These are phyloP conservation scores for Cicer bijugum DNA, from an alignment of 306 rosid genomes.

Conservation along the genomic window DNA sequence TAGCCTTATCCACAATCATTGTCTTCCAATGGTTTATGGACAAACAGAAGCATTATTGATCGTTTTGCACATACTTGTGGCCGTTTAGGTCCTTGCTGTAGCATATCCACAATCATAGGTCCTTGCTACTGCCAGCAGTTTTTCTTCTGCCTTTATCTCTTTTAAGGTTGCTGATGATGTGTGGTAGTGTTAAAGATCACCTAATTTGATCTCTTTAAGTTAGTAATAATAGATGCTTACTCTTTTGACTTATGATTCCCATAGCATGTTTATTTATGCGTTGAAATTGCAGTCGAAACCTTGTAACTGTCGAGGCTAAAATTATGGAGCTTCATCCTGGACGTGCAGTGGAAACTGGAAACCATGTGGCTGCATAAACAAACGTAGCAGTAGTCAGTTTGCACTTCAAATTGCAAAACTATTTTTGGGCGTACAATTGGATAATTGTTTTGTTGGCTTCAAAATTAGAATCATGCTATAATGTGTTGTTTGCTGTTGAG, in stretches of 20 bases:
- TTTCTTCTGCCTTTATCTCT: conserved; percentile 14
- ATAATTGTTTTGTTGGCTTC: conserved; percentile 8
- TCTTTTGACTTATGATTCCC: neutral
- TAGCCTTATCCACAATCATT: conserved; percentile 37
- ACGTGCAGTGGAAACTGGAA: no score
- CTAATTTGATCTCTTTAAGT: conserved; percentile 20
- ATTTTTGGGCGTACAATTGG: conserved; percentile 19
- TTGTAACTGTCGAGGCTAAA: neutral
- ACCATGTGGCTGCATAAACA: neutral
- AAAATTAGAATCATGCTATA: neutral
- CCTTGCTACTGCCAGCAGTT: neutral
- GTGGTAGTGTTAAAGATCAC: neutral
- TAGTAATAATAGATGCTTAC: conserved; percentile 10
- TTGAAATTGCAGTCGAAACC: neutral
- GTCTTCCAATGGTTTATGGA: conserved; percentile 36
- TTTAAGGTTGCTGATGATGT: conserved; percentile 6
- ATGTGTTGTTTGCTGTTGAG: neutral
- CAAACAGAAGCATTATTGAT: conserved; percentile 40
- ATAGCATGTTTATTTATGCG: neutral
- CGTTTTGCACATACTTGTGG: neutral
- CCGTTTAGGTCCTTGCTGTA: no score
- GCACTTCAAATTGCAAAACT: neutral
- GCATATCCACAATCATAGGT: no score
- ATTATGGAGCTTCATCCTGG: no score
- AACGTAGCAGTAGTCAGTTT: conserved; percentile 5